Conservation (phyloP, 441 rosid genomes). For the Erodium trifolium region DNA sequence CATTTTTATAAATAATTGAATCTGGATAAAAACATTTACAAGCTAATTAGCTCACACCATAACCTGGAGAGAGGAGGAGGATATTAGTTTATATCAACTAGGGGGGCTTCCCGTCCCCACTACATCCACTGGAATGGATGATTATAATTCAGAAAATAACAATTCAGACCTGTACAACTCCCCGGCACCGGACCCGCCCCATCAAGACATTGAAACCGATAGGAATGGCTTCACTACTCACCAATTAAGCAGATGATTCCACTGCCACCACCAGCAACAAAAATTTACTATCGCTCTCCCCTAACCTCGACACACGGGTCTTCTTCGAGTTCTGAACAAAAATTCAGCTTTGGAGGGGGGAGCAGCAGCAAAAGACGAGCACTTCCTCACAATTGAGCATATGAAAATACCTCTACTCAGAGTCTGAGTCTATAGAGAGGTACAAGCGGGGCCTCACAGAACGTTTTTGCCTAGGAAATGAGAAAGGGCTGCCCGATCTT, state of each 20-base stretch:
- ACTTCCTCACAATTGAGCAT: not conserved
- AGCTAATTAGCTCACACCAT: constrained; percentile 25
- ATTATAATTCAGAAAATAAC: constrained; percentile 16
- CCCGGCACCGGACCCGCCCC: too few relatives aligned
- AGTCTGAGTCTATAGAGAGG: constrained; percentile 77
- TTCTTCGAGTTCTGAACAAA: not conserved
- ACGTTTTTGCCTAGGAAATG: constrained; percentile 82
- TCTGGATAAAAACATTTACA: constrained; percentile 31
- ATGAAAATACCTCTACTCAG: constrained; percentile 36
- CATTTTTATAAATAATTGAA: constrained; percentile 21
- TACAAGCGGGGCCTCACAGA: constrained; percentile 66
- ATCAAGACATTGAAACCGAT: too few relatives aligned
- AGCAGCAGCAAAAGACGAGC: not conserved
- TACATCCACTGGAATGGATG: not conserved
- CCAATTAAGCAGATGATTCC: constrained; percentile 18
- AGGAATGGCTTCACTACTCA: constrained; percentile 17
- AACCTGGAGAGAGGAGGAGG: not conserved
- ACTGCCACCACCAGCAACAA: constrained; percentile 22
- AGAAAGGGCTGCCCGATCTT: constrained; percentile 63
- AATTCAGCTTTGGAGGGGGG: not conserved
- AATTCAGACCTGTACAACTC: constrained; percentile 25
- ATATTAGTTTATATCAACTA: not conserved
- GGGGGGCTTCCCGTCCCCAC: too few relatives aligned
- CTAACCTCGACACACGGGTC: not conserved
- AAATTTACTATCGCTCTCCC: not conserved